Evolutionary conservation across 2,329 filamentous ascomycete species (phyloP).

Genomic region (Aquanectria penicillioides): DNA sequence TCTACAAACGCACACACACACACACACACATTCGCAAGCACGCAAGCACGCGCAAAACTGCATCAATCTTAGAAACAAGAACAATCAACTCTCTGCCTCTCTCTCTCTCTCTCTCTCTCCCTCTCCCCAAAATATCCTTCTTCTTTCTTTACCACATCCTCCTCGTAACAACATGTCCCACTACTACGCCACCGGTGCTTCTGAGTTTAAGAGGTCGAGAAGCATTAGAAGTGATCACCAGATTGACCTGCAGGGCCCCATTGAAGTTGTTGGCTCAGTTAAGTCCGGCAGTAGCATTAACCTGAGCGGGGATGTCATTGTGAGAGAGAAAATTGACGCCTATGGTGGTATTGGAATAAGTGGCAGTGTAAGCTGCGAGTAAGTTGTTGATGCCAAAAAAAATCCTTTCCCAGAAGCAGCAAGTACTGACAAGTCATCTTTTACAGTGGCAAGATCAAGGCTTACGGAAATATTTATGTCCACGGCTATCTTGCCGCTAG

Average conservation of each 20-base stretch:
- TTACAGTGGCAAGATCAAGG: constrained; percentile 55
- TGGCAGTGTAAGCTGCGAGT: constrained; percentile 56
- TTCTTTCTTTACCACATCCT: not conserved
- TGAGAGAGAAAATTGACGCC: constrained; percentile 57
- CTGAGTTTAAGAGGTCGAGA: constrained; percentile 45
- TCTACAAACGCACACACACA: not conserved
- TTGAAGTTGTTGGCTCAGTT: constrained; percentile 59
- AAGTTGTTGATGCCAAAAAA: constrained; percentile 33
- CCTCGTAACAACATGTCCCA: constrained; percentile 35
- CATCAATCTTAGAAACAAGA: no score
- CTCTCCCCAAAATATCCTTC: not conserved
- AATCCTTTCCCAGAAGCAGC: rapidly evolving
- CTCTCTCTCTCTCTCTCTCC: not conserved
- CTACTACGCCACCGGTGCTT: constrained; percentile 38
- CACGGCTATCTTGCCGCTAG: constrained; percentile 51
- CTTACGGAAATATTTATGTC: constrained; percentile 57
- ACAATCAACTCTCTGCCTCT: not conserved
- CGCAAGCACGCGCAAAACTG: no score
- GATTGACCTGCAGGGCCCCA: constrained; percentile 53
- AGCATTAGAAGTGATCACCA: constrained; percentile 55
- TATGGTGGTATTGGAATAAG: constrained; percentile 56
- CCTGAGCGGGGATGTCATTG: constrained; percentile 55
- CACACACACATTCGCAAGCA: no score
- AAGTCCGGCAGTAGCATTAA: constrained; percentile 56
- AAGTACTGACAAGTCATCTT: not conserved